Evolutionary conservation across 2,329 filamentous ascomycete genomes (phyloP).

Genomic region (Podosphaera xanthii): DNA sequence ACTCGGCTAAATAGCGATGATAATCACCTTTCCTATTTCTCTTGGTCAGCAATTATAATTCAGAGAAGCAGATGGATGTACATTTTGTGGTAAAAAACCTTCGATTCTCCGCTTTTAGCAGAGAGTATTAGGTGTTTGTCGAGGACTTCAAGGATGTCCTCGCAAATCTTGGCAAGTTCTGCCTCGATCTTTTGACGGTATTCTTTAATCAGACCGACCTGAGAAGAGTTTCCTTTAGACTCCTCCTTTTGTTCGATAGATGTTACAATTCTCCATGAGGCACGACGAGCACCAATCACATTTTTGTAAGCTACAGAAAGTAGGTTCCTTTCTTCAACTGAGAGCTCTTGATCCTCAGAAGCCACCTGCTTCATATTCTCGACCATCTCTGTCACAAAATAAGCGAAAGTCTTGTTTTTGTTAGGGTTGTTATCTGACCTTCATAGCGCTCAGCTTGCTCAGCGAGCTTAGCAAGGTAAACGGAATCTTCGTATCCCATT

Average conservation of each 20-base stretch:
- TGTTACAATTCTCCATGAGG: slow-evolving; percentile 97
- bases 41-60: not conserved
- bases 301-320: slow-evolving; percentile 99
- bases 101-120: slow-evolving; percentile 90
- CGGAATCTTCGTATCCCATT: not conserved
- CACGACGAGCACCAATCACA: slow-evolving; percentile 91
- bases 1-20: slow-evolving; percentile 87
- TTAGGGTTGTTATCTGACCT: slow-evolving; percentile 39
- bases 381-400: slow-evolving; percentile 60
- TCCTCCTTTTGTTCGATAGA: slow-evolving; percentile 99
- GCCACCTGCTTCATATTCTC: slow-evolving; percentile 99
- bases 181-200: slow-evolving; percentile 97
- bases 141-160: slow-evolving; percentile 89
- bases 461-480: slow-evolving; percentile 77
- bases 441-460: slow-evolving; percentile 83
- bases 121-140: slow-evolving; percentile 87
- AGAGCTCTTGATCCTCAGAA: slow-evolving; percentile 55
- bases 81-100: slow-evolving; percentile 99
- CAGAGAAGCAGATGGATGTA: slow-evolving; percentile 27
- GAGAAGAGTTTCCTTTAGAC: slow-evolving; percentile 91
- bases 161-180: slow-evolving; percentile 93
- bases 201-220: slow-evolving; percentile 80
- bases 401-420: not conserved
- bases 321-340: slow-evolving; percentile 95
- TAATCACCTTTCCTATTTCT: slow-evolving; percentile 75